Base-by-base conservation (phyloP, 176 grass and related monocot genomes). In the Aegilops tauschii region DNA sequence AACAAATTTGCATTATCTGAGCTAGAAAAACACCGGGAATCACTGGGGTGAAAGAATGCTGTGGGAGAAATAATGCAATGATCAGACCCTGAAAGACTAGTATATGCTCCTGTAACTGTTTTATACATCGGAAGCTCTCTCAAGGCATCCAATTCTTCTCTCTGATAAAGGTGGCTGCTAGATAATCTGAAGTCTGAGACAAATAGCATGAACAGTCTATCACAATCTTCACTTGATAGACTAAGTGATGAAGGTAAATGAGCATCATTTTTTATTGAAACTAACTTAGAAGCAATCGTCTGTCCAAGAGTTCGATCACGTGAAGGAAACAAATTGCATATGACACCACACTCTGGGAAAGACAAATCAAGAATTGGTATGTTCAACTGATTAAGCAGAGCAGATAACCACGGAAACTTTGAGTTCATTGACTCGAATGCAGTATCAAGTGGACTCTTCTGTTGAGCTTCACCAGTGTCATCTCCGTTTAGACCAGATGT, bases 121-220 rank as follows among this genome's bases (percentile, higher is more conserved):
- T 86, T 94, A 76, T 95, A 95, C 34, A 98, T 95, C 66, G 96
- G 96, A 84, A 98, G 92, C 61, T 93, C 92, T 90, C 92, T 95
- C 88, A 95, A 86, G 67, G 90, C 82, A 39, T 95, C 93, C 81
- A 94, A 31, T 84, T 98, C 93, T 89, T 94, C 96, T 90, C 88
- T 91, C 79, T 86, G 90, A 79, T 94, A 98, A 30, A 83, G 86
- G 82, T 90, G 82, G 21, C 84, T 65, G 35, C 74, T 81, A 59
- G 77, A 80, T 75, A 89, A 92, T 75, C 65, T 85, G 83, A 95
- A 93, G 67, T 95, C 93, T 27, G 78, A 90, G 87, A 89, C 91
- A 93, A 98, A 98, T 83, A 98, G 78, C 42, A 20, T 73, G 82
- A 98, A 93, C 50, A 98, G 86, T 76, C 69, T 92, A 61, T 95